A percentile compares a stretch with the other conserved stretches of the same genome.
phyloP scores from a whole-genome alignment of 805 yeast species.

The Kuraishia floccosa region DNA sequence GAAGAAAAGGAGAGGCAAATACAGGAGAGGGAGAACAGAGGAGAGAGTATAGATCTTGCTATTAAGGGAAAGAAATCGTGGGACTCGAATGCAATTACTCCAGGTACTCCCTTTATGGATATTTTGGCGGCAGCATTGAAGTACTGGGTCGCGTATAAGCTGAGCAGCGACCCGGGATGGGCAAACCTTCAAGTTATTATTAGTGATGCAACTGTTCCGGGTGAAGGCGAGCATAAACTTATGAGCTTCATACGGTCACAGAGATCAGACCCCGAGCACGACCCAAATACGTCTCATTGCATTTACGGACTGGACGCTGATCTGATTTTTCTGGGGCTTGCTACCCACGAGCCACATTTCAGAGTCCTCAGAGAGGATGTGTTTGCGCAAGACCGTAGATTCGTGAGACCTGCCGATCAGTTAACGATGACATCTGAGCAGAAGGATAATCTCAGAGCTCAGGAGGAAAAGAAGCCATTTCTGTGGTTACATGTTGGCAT shows the following conservation, averaged over 20 bases:
- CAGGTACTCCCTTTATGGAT: constrained; percentile 98
- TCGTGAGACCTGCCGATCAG: constrained; percentile 34
- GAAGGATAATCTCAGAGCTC: constrained; percentile 23
- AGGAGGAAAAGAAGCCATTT: constrained; percentile 65
- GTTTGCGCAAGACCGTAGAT: constrained; percentile 62
- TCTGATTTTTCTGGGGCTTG: constrained; percentile 87
- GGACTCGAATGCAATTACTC: constrained; percentile 97
- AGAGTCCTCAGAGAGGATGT: constrained; percentile 92
- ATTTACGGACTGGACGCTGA: constrained; percentile 98
- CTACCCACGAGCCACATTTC: constrained; percentile 97
- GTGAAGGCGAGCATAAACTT: constrained; percentile 98
- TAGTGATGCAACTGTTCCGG: constrained; percentile 95
- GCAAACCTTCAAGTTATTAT: constrained; percentile 77
- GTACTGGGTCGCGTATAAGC: constrained; percentile 88
- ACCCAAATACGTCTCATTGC: constrained; percentile 92
- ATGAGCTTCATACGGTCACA: constrained; percentile 93
- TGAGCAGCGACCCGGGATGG: constrained; percentile 91
- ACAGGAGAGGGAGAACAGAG: constrained; percentile 47
- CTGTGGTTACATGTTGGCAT: constrained; percentile 89
- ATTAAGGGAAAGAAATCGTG: constrained; percentile 67
- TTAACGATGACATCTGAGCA: constrained; percentile 53
- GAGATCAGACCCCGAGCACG: constrained; percentile 73
- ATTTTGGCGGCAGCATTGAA: constrained; percentile 70
- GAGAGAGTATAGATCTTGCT: constrained; percentile 69
- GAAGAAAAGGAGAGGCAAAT: constrained; percentile 55